Evolutionary conservation across 805 yeast genomes (phyloP).

Genomic region (Cyberlindnera petersonii): DNA sequence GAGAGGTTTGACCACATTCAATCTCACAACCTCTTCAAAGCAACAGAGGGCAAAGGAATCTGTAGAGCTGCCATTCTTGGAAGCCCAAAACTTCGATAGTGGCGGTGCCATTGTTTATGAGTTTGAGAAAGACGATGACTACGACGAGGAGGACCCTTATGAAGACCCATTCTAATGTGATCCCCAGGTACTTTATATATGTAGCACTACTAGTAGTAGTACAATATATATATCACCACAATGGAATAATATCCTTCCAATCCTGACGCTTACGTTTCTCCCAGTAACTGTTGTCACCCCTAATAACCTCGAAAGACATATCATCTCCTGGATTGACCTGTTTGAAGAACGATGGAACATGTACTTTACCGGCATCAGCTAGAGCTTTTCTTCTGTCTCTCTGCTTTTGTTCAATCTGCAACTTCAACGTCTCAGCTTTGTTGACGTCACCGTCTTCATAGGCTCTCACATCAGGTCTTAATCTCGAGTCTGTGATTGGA

Average conservation of each 20-base stretch:
- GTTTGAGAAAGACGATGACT: conserved; percentile 94
- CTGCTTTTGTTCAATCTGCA: conserved; percentile 72
- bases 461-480: conserved; percentile 76
- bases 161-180: conserved; percentile 78
- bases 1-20: conserved; percentile 81
- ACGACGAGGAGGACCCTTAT: conserved; percentile 96
- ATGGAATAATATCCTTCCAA: conserved; percentile 52
- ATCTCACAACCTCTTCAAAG: conserved; percentile 66
- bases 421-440: conserved; percentile 67
- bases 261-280: conserved; percentile 58
- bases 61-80: conserved; percentile 87
- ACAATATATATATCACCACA: conserved; percentile 45
- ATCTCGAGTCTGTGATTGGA: conserved; percentile 86
- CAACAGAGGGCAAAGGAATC: conserved; percentile 77
- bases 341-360: conserved; percentile 64
- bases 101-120: conserved; percentile 97
- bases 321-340: conserved; percentile 19
- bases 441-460: conserved; percentile 70
- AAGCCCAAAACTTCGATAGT: conserved; percentile 72
- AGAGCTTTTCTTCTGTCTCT: conserved; percentile 64
- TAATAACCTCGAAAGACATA: conserved; percentile 48
- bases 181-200: too few species aligned
- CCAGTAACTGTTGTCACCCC: conserved; percentile 74
- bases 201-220: too few species aligned
- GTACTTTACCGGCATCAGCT: conserved; percentile 41